A percentile compares a stretch with the other conserved stretches of the same genome.
Conservation (phyloP, 345 rosid species). For the Salix viminalis region DNA sequence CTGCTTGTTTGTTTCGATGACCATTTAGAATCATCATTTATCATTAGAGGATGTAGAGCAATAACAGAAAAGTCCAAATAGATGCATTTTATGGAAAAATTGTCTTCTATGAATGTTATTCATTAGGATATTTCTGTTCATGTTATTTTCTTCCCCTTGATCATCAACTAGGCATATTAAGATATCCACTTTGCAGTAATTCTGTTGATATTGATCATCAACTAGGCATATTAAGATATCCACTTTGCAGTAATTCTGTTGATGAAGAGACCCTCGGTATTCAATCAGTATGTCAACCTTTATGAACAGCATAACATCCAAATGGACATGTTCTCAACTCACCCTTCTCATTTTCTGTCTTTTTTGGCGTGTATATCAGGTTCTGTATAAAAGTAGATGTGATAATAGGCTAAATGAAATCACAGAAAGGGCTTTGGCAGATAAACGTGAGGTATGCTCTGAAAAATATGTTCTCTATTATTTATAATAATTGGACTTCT, state of each 20-base stretch:
- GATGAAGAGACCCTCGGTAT: not conserved
- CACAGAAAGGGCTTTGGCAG: slow-evolving; percentile 84
- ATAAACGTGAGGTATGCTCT: slow-evolving; percentile 78
- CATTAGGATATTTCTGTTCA: not conserved
- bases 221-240: not conserved
- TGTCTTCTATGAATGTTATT: not conserved
- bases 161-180: not conserved
- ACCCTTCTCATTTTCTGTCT: not conserved
- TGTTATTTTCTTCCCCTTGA: not conserved
- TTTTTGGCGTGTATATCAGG: slow-evolving; percentile 33
- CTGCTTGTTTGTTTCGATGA: not conserved
- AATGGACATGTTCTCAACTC: not conserved
- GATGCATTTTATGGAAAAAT: not conserved
- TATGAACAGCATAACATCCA: not conserved
- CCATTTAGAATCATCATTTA: not conserved
- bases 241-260: not conserved
- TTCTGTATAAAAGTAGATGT: slow-evolving; percentile 90
- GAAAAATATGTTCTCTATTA: slow-evolving; percentile 2
- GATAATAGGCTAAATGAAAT: slow-evolving; percentile 94
- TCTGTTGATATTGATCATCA: not conserved
- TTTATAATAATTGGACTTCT: slow-evolving; percentile 12
- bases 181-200: not conserved
- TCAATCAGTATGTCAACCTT: not conserved
- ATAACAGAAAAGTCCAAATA: not conserved
- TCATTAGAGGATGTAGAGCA: not conserved